Base-by-base conservation (phyloP, 768 basidiomycete species). In the Steccherinum ochraceum region DNA sequence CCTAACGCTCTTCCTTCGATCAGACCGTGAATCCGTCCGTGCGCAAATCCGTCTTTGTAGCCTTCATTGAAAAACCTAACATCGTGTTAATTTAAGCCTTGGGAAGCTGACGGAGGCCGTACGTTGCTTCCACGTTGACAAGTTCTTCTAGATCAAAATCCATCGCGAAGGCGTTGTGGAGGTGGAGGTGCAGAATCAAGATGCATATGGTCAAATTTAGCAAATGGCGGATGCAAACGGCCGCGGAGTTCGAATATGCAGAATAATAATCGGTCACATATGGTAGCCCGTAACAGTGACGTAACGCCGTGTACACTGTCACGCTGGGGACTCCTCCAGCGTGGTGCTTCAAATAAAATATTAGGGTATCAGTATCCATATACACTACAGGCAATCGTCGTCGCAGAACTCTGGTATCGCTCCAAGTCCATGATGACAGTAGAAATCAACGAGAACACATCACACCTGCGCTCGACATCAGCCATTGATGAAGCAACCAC, bases 1-100 rank as follows among this genome's bases (percentile, higher is more conserved):
- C 93, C 95, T 16, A 97, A 75, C 0, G 87, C 86, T 12, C 93
- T 76, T 7, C 95, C 95, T 65, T 99, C 93, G 54, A 93, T 91
- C 21, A 89, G 67, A 2, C 95, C 93, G 58, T 95, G 93, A 4
- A 93, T 80, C 39, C 83, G 77, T 1, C 95, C 95, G 65, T 97
- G 95, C 0, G 74, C 82, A 61, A 78, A 80, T 2, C 95, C 94
- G 50, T 86, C 83, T 52, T 74, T 59, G 63, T 87, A 87, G 7
- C 94, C 95, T 2, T 73, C 62, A 49, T 86, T 77, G 64, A 86
- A 96, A 69, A 94, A 95, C 43, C 89, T 91, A 58, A n/a, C n/a
- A n/a, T n/a, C n/a, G n/a, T n/a, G n/a, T n/a, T n/a, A n/a, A n/a
- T n/a, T n/a, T n/a, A n/a, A n/a, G n/a, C n/a, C n/a, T n/a, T n/a